Conservation (phyloP, 1,284 basidiomycete species). For the Tilletia caries region DNA sequence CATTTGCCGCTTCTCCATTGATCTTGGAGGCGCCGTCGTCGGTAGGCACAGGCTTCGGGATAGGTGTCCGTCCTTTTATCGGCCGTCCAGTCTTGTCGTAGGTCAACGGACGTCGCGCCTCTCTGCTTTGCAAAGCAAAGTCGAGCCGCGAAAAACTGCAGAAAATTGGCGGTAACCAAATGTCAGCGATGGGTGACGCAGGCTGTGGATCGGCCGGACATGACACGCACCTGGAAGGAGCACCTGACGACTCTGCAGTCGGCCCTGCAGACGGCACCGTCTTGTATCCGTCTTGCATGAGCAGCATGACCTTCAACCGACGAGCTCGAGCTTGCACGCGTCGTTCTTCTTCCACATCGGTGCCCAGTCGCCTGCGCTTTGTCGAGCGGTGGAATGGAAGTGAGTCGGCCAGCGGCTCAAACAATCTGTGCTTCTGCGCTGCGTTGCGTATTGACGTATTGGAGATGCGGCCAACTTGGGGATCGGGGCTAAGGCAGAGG, state of each 20-base stretch:
- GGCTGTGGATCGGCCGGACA: no score
- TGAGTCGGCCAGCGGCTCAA: conserved; percentile 7
- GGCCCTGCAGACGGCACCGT: neutral
- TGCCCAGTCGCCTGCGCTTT: conserved; percentile 36
- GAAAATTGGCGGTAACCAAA: neutral
- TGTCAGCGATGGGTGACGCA: no score
- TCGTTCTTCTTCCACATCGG: conserved; percentile 41
- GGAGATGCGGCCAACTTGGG: conserved; percentile 45
- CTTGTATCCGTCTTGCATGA: conserved; percentile 43
- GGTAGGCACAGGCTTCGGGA: no score
- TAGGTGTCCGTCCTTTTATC: neutral
- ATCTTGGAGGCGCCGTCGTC: conserved; percentile 26
- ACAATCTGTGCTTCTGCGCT: conserved; percentile 20
- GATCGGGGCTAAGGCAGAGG: conserved; percentile 46
- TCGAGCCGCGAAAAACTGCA: neutral
- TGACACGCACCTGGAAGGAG: neutral
- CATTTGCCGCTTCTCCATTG: conserved; percentile 21
- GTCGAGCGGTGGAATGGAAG: conserved; percentile 20
- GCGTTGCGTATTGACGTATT: conserved; percentile 48
- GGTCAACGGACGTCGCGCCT: neutral
- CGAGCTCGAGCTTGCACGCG: conserved; percentile 15
- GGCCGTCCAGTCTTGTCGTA: neutral
- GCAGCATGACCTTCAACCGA: conserved; percentile 44
- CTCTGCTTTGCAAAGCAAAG: neutral
- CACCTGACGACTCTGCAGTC: neutral